Percentiles rank a stretch among this genome's conserved stretches.
phyloP scores from a whole-genome alignment of 2,329 filamentous ascomycete genomes.

The Curvularia sp. region DNA sequence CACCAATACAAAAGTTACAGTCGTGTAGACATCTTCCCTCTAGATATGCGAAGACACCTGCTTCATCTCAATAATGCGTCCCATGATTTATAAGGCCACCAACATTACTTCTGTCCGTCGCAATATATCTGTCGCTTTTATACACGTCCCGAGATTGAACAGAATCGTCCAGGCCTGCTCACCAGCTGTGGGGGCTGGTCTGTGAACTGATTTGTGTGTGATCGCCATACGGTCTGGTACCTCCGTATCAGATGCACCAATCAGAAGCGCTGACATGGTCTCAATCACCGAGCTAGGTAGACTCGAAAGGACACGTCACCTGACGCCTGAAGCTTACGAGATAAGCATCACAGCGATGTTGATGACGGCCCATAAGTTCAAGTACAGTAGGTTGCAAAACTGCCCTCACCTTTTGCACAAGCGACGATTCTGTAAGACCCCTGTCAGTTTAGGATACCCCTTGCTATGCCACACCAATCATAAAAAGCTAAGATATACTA shows the following conservation, averaged over 20 bases:
- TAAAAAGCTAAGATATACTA: no score
- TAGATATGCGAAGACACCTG: neutral
- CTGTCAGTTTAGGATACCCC: no score
- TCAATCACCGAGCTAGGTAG: neutral
- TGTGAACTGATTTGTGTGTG: neutral
- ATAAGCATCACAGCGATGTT: no score
- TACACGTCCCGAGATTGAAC: neutral
- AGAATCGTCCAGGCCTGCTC: neutral
- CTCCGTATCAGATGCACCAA: neutral
- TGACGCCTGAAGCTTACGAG: no score
- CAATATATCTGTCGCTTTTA: neutral
- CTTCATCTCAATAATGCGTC: neutral
- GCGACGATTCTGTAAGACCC: no score
- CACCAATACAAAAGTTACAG: neutral
- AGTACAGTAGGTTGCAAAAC: constrained; percentile 2
- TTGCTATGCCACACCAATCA: no score
- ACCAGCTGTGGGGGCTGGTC: neutral
- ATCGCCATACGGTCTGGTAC: neutral
- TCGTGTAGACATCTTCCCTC: neutral
- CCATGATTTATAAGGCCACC: neutral
- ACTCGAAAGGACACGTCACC: no score
- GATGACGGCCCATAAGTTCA: no score
- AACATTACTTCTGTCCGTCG: neutral
- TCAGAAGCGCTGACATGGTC: neutral
- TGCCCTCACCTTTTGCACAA: no score